Evolutionary conservation across 352 stramenopile species (phyloP).

Genomic region (Pseudoperonospora humuli): DNA sequence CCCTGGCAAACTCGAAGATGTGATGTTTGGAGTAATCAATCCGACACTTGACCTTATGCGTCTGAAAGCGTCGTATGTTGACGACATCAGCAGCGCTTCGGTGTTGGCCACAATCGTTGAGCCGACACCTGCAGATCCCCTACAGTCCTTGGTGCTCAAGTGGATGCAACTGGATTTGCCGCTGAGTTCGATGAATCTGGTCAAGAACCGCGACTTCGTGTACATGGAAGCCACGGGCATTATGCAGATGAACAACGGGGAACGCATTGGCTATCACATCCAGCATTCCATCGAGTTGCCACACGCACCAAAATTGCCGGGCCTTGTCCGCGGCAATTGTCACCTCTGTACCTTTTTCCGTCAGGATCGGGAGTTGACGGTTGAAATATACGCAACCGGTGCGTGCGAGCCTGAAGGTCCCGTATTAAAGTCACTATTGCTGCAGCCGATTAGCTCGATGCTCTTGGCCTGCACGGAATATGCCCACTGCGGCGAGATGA

Average conservation of each 20-base stretch:
- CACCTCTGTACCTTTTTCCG: constrained; percentile 27
- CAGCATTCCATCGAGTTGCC: constrained; percentile 21
- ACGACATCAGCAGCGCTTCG: constrained; percentile 22
- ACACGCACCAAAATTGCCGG: constrained; percentile 15
- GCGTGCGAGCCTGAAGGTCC: constrained; percentile 19
- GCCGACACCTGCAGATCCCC: constrained; percentile 23
- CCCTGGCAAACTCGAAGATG: constrained; percentile 28
- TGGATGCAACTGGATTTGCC: constrained; percentile 31
- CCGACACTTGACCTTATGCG: constrained; percentile 27
- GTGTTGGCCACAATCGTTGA: constrained; percentile 20
- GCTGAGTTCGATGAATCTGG: constrained; percentile 26
- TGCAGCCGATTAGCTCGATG: constrained; percentile 16
- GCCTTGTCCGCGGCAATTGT: constrained; percentile 19
- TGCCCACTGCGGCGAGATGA: constrained; percentile 30
- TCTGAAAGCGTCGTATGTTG: constrained; percentile 29
- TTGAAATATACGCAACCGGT: constrained; percentile 24
- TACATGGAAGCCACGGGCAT: constrained; percentile 31
- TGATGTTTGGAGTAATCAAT: constrained; percentile 34
- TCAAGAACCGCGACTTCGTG: constrained; percentile 21
- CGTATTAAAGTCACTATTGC: constrained; percentile 16
- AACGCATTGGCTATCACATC: constrained; percentile 21
- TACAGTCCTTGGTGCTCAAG: constrained; percentile 28
- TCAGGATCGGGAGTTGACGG: constrained; percentile 15
- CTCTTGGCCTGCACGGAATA: constrained; percentile 21
- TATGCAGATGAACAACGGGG: constrained; percentile 16